phyloP scores from a whole-genome alignment of 331 rosid genomes.

The Arachis monticola region DNA sequence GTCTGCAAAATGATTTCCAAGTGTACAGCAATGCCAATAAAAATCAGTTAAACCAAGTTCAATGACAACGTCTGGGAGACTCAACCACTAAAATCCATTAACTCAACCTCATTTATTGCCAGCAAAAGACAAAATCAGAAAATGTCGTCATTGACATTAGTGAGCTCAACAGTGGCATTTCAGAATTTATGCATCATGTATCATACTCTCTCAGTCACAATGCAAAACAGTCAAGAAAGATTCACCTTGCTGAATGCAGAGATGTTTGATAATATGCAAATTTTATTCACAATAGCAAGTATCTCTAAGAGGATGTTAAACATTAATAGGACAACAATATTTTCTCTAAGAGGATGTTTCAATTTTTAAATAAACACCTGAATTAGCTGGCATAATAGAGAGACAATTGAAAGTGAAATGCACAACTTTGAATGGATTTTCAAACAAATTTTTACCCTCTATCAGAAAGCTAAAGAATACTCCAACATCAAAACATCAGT shows the following conservation, averaged over 20 bases:
- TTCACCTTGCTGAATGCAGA: neutral
- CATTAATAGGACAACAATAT: neutral
- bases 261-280: neutral
- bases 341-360: neutral
- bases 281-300: constrained; percentile 2
- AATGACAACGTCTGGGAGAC: constrained; percentile 9
- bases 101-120: neutral
- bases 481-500: neutral
- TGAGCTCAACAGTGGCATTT: neutral
- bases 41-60: constrained; percentile 17
- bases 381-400: neutral
- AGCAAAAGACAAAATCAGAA: neutral
- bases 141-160: neutral
- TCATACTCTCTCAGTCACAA: neutral
- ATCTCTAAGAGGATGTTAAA: neutral
- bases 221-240: neutral
- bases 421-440: neutral
- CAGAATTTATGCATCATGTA: neutral
- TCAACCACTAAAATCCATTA: constrained; percentile 4
- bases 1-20: constrained; percentile 51
- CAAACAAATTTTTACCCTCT: neutral
- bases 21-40: constrained; percentile 20
- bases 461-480: neutral
- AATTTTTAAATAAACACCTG: constrained; percentile 3
- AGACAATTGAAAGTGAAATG: neutral